Base-by-base conservation (phyloP, 441 rosid species). In the Gossypium lobatum region DNA sequence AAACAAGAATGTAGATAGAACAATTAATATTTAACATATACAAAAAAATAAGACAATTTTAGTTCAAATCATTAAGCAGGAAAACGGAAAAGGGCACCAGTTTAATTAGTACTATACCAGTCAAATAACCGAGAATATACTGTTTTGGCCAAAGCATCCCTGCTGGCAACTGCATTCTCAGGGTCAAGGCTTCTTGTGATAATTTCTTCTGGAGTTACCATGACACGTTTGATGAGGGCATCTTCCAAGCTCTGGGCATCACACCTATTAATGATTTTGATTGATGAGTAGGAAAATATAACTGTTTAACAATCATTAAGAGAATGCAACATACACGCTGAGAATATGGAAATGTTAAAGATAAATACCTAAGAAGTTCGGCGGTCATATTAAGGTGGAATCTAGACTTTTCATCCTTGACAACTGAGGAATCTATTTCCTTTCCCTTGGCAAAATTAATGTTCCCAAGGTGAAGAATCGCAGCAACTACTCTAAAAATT, bases 151-250 rank as follows among this genome's bases (percentile, higher is more conserved):
- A 93, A 83, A 74, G 98, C 99, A 87, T 96, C 99, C 87, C 98
- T 85, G 88, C 98, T 96, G 72, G 82, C 85, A 59, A 86, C 31
- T 72, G 99, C 99, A 82, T 89, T 87, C 73, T 76, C 86, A 80
- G 98, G 96, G 83, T 96, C 99, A 58, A 96, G 97, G 75, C 98
- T 86, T 88, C 97, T 92, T 77, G 97, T 96, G 78, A 96, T 96
- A 79, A 96, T 76, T 88, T 96, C 99, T 83, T 96, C 99, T 64
- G 99, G 99, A 63, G 99, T 96, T 81, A 96, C 97, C 98, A 96
- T 96, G 53, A 93, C 99, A 87, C 99, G 99, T 86, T 94, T 87
- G 78, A 94, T 92, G 79, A 93, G 75, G 42, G 99, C 98, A 86
- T 89, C 93, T 88, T 96, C 99, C 89, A 96, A 83, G 81, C 87